A percentile compares a stretch with the other conserved stretches of the same genome.
Conservation (phyloP, 352 stramenopile genomes). For the Phytophthora citricola region DNA sequence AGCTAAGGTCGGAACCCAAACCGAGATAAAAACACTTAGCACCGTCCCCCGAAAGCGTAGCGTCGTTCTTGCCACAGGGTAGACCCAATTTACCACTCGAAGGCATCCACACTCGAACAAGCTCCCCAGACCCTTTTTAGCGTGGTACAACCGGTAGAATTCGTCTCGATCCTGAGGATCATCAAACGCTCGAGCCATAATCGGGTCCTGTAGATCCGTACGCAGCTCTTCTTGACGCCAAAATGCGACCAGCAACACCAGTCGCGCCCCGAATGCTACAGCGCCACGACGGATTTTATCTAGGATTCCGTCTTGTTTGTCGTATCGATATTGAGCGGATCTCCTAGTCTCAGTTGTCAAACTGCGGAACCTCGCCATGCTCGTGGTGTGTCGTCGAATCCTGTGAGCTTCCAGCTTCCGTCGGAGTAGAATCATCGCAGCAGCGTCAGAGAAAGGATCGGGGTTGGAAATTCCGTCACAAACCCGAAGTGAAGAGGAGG, state of each 20-base stretch:
- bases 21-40: slow-evolving; percentile 15
- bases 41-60: slow-evolving; percentile 47
- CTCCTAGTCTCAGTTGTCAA: slow-evolving; percentile 4
- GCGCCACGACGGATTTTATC: slow-evolving; percentile 1
- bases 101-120: slow-evolving; percentile 68
- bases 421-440: slow-evolving; percentile 25
- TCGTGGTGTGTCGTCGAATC: not conserved
- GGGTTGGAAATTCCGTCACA: slow-evolving; percentile 27
- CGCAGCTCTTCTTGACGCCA: slow-evolving; percentile 65
- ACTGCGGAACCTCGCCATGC: not conserved
- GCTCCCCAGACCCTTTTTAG: slow-evolving; percentile 49
- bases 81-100: slow-evolving; percentile 62
- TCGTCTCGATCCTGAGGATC: slow-evolving; percentile 36
- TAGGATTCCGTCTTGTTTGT: not conserved
- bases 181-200: slow-evolving; percentile 46
- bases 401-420: slow-evolving; percentile 11
- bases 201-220: slow-evolving; percentile 48
- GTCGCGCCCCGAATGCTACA: slow-evolving; percentile 1
- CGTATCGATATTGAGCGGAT: slow-evolving; percentile 16
- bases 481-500: slow-evolving; percentile 12
- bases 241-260: slow-evolving; percentile 54
- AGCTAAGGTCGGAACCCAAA: slow-evolving; percentile 8
- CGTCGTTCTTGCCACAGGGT: slow-evolving; percentile 51
- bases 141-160: slow-evolving; percentile 52
- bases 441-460: slow-evolving; percentile 24